Base-by-base conservation (phyloP, 2,329 filamentous ascomycete species). In the Didymella arachidicola region DNA sequence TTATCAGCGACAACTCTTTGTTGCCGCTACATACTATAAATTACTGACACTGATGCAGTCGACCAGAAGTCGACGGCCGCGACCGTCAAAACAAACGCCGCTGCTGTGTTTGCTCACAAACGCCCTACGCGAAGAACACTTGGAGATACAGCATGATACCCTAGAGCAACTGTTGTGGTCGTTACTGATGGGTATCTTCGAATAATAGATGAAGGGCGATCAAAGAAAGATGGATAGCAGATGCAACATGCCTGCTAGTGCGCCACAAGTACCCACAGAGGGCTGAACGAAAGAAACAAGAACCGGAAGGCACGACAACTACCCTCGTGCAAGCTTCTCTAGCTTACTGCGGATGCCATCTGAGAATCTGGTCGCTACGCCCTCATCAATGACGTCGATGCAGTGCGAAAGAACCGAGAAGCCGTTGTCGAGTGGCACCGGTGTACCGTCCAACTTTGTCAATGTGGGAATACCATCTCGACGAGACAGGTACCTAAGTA, bases 321-420 rank as follows among this genome's bases (percentile, higher is more conserved):
- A 66, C 27, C 72, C 71, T 39, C 74, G 65, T 29, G 79, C 74
- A 42, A 83, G 67, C 59, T 78, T 79, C 57, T 83, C 80, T 25
- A 86, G 75, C 72, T 86, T 86, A 54, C 79, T 78, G 39, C 80
- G 78, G 58, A 86, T 83, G 8, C 84, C 84, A 62, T 86, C 83
- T 7, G 81, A 81, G 63, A 86, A 82, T 22, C 82, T 78, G 44
- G 81, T 82, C 32, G 82, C 77, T 14, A 80, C 74, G 30, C 83
- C 84, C 59, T 83, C 82, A 45, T 84, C 82, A 52, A 86, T 77
- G 43, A 85, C 73, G 43, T 83, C 81, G 60, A 84, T 77, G 68
- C 81, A 84, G 63, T 85, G 80, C 27, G 77, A 78, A 26, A 86
- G 74, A 4, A 86, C 77, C 16, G 79, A 75, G 57, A 79, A 81